Conservation (phyloP, 345 rosid genomes). For the Brassica napus region Da-Ae NC_063441.1:534001-534500, state of each 20-base stretch:
- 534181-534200: background rate
- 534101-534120: slow-evolving; percentile 77
- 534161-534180: background rate
- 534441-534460: slow-evolving; percentile 76
- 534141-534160: slow-evolving; percentile 57
- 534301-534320: slow-evolving; percentile 93
- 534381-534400: slow-evolving; percentile 56
- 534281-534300: slow-evolving; percentile 95
- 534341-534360: slow-evolving; percentile 79
- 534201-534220: background rate
- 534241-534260: slow-evolving; percentile 85
- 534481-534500: slow-evolving; percentile 48
- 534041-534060: background rate
- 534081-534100: slow-evolving; percentile 93
- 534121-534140: slow-evolving; percentile 95
- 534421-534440: slow-evolving; percentile 79
- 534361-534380: slow-evolving; percentile 60
- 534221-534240: slow-evolving; percentile 63
- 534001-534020: slow-evolving; percentile 1
- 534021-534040: background rate
- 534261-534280: slow-evolving; percentile 89
- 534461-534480: slow-evolving; percentile 49
- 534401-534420: slow-evolving; percentile 67
- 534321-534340: slow-evolving; percentile 73
- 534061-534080: slow-evolving; percentile 76